Base-by-base conservation (phyloP, 305 asterid species). In the Fraxinus sp. region DNA sequence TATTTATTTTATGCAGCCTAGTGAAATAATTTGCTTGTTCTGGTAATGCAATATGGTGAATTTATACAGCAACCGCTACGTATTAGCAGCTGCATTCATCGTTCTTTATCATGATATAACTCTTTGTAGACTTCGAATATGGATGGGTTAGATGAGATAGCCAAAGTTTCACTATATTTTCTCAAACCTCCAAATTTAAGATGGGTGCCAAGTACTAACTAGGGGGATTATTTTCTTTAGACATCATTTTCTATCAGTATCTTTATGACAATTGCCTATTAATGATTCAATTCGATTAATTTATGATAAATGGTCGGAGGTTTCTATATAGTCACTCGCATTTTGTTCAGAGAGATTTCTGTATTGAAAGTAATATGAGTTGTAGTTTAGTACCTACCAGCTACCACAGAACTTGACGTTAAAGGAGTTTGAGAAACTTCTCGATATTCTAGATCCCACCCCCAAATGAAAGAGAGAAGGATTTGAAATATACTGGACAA, bases 21-120 rank as follows among this genome's bases (percentile, higher is more conserved):
- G 36, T 72, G 76, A 74, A 13, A 35, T 81, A 71, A 79, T 57
- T 39, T 83, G 73, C 78, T 80, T 62, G 70, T 57, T 73, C 74
- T 80, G 52, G 39, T 77, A 24, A 28, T 66, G 78, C 46, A 52
- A 41, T 33, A 28, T 49, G 30, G 66, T 83, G 52, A 33, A 39
- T 28, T 30, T 7, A 20, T 26, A 44, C 33, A 36, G 68, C 74
- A 77, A 24, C 37, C 30, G 3, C 33, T 26, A 55, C 33, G 57
- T 36, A 24, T 16, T 28, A 30, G 28, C 49, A n/a, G 18, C 11
- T 57, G 22, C 7, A 16, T 41, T 28, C 62, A 14, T 18, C 28
- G 16, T 62, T 24, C 14, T 44, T 64, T 66, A 81, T 7, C 36
- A 22, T 79, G 80, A 55, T 79, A 18, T 55, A n/a, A 55, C 66